Percentiles rank a stretch among this genome's conserved stretches.
Evolutionary conservation across 139 green algal genomes (phyloP).

Genomic region (Closterium sp.): DNA sequence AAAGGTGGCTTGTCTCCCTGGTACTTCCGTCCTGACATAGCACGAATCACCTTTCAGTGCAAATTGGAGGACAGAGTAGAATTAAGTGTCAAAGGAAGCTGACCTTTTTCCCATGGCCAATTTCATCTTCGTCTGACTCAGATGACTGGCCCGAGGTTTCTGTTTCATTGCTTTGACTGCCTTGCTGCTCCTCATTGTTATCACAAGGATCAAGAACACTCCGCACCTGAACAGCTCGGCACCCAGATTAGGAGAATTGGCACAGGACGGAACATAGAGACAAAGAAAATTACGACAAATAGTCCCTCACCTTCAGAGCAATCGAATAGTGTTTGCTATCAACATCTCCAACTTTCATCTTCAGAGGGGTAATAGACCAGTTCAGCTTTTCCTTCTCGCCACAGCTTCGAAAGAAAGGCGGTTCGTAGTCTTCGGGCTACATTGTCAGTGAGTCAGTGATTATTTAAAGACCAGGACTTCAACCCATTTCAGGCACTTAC

Average conservation of each 20-base stretch:
- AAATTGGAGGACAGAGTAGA: background rate
- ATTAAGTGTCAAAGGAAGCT: background rate
- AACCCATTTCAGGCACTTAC: constrained; percentile 19
- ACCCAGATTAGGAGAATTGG: background rate
- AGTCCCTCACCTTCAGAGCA: constrained; percentile 39
- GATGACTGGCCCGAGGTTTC: constrained; percentile 14
- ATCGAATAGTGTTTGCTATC: constrained; percentile 37
- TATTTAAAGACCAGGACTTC: background rate
- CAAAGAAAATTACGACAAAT: background rate
- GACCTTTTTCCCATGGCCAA: background rate
- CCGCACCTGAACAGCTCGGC: constrained; percentile 18
- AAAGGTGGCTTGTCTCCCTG: background rate
- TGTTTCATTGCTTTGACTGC: constrained; percentile 19
- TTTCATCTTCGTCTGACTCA: constrained; percentile 10
- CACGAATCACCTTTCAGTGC: background rate
- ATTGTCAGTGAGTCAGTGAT: background rate
- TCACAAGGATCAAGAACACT: constrained; percentile 47
- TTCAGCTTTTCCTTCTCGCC: constrained; percentile 17
- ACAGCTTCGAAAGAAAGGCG: constrained; percentile 36
- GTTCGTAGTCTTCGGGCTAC: constrained; percentile 51
- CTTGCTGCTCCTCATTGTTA: constrained; percentile 26
- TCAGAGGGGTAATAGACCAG: constrained; percentile 37
- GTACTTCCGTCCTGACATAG: background rate
- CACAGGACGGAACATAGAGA: background rate
- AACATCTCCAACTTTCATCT: constrained; percentile 50